Evolutionary conservation across 2,329 filamentous ascomycete species (phyloP).

Genomic region (Cyphellophora europaea): DNA sequence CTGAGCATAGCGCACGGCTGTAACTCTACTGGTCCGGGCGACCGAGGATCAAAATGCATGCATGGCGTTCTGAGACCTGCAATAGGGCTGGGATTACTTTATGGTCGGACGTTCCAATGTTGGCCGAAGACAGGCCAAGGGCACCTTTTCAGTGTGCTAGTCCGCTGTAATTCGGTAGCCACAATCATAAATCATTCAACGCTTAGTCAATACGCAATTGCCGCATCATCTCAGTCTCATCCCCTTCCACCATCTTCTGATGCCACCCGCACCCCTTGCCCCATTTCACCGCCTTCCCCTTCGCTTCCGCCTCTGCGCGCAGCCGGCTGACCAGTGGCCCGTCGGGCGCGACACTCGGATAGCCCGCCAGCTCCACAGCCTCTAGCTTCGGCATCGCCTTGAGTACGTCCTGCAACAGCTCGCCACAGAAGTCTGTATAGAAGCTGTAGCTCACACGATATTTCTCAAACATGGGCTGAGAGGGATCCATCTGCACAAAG

Average conservation of each 20-base stretch:
- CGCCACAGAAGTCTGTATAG: slow-evolving; percentile 48
- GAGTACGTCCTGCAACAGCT: slow-evolving; percentile 41
- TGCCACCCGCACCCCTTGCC: slow-evolving; percentile 15
- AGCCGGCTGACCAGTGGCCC: slow-evolving; percentile 44
- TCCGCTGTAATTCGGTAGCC: no score
- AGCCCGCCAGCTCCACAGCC: slow-evolving; percentile 47
- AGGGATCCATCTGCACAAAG: slow-evolving; percentile 49
- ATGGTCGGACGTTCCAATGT: no score
- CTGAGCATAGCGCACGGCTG: no score
- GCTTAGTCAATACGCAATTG: no score
- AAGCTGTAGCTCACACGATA: slow-evolving; percentile 48
- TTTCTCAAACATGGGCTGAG: slow-evolving; percentile 44
- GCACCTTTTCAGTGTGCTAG: no score
- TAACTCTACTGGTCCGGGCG: no score
- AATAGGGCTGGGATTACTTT: no score
- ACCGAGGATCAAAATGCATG: no score
- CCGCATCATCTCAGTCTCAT: no score
- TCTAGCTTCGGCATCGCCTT: slow-evolving; percentile 36
- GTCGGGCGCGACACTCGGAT: slow-evolving; percentile 41
- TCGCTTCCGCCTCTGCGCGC: slow-evolving; percentile 22
- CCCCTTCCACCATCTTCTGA: neutral
- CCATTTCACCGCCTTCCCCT: slow-evolving; percentile 27
- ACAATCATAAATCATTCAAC: no score
- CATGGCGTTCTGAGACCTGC: no score
- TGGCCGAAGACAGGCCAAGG: no score